Percentiles rank a stretch among this genome's conserved stretches.
Conservation (phyloP, 331 rosid species). For the Pyrus hybrid region DNA sequence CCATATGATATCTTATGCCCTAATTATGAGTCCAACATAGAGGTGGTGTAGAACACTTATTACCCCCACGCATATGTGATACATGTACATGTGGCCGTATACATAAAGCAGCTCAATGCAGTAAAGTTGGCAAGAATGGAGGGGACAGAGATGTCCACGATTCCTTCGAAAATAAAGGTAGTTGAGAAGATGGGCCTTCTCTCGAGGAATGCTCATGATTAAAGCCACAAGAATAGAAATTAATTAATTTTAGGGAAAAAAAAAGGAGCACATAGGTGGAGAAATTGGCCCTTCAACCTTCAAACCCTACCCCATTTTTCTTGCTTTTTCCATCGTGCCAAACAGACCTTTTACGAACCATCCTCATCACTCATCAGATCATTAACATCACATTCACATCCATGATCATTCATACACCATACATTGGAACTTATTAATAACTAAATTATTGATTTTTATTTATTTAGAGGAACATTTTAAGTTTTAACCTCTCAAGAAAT, state of each 20-base stretch:
- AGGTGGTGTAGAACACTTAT: slow-evolving; percentile 4
- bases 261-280: slow-evolving; percentile 1
- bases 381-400: background rate
- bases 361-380: background rate
- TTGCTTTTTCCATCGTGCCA: slow-evolving; percentile 21
- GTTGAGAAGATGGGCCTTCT: slow-evolving; percentile 56
- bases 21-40: slow-evolving; percentile 1
- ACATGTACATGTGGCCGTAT: background rate
- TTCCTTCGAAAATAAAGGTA: slow-evolving; percentile 42
- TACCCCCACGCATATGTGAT: background rate
- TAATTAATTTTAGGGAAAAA: slow-evolving; percentile 26
- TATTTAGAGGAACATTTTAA: background rate
- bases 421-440: background rate
- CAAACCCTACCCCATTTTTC: slow-evolving; percentile 4
- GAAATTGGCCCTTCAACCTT: slow-evolving; percentile 24
- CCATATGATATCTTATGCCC: background rate
- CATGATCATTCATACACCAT: background rate
- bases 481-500: slow-evolving; percentile 11
- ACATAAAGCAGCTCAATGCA: background rate
- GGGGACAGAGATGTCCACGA: slow-evolving; percentile 38
- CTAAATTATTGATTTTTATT: background rate
- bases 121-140: slow-evolving; percentile 18
- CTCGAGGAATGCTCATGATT: slow-evolving; percentile 40
- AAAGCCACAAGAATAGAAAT: slow-evolving; percentile 47
- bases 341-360: slow-evolving; percentile 9